Evolutionary conservation across 2,329 filamentous ascomycete species (phyloP), one percentile per base, ranked within the genome.

Genomic region (Cytospora chrysosperma): DNA sequence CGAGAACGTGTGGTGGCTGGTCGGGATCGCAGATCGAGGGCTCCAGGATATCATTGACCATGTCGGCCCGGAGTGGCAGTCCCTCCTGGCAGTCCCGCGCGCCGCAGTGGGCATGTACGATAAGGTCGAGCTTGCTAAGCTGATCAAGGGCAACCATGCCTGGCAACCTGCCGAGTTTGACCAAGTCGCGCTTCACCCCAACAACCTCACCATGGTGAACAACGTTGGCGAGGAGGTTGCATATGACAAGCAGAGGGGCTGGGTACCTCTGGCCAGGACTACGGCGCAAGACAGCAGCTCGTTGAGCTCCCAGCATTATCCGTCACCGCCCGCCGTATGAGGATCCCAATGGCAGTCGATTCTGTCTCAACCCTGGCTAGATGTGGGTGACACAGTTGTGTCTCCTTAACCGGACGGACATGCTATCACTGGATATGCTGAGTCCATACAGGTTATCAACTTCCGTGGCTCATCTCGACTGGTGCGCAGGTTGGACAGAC

Each of bases 1-100:
- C 13, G 59, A 66, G 3, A 65, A 66, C 1, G 67, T 80, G 4
- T 86, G 84, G 84, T 86, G 83, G 83, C 54, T 82, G 60, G 62
- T 68, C 3, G 79, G 76, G 26, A 76, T 86, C 24, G 75, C 76
- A 2, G 72, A 81, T 47, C 77, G 76, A 19, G 78, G 83, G 64
- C 76, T 85, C 12, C 68, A 67, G 6, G 77, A 81, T 62, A 79
- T 85, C 30, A 72, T 69, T 63, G 65, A 74, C 7, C 67, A 76
- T 21, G 66, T 84, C 19, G 77, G 75, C 3, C 68, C 72, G 0
- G 72, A 75, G 34, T 83, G 79, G 80, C 69, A 69, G 5, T 68
- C 75, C 30, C 70, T 79, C 17, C 69, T 85, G 2, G 71, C 72
- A 2, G 73, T 80, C 6, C 82, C 82, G 2, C 70, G 71, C 34